A percentile compares a stretch with the other conserved stretches of the same genome.
Evolutionary conservation across 805 yeast genomes (phyloP).

Genomic region (Starmerella gropengiesseri): DNA sequence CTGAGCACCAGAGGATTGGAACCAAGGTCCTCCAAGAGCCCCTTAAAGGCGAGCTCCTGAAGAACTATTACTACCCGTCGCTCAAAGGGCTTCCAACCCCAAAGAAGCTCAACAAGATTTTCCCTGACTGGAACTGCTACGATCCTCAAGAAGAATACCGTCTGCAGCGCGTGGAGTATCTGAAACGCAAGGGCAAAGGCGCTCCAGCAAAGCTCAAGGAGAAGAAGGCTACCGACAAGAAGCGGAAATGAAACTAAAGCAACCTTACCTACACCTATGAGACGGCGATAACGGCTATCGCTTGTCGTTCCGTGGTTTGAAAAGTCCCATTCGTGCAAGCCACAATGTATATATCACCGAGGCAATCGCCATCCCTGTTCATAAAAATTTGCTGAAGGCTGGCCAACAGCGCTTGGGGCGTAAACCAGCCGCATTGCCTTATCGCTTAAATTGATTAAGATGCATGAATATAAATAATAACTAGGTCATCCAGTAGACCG

Average conservation of each 20-base stretch:
- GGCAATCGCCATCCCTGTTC: too few relatives aligned
- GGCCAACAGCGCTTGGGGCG: neutral
- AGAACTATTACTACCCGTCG: constrained; percentile 29
- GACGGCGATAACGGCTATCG: too few relatives aligned
- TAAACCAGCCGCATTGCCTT: neutral
- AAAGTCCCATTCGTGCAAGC: neutral
- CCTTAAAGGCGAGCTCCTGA: constrained; percentile 28
- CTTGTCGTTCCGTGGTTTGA: neutral
- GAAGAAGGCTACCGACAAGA: constrained; percentile 25
- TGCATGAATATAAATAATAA: neutral
- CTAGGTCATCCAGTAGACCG: constrained; percentile 15
- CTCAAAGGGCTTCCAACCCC: constrained; percentile 23
- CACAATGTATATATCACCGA: too few relatives aligned
- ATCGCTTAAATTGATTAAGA: neutral
- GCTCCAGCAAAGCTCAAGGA: constrained; percentile 28
- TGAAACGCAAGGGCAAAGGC: constrained; percentile 27
- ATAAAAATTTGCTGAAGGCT: too few relatives aligned
- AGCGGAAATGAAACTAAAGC: constrained; percentile 13
- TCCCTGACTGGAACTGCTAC: constrained; percentile 21
- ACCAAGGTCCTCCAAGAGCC: constrained; percentile 29
- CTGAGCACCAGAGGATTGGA: constrained; percentile 28
- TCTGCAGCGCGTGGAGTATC: constrained; percentile 22
- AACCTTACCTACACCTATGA: too few relatives aligned
- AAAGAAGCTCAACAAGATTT: constrained; percentile 19
- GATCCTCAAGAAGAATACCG: constrained; percentile 25